Base-by-base conservation (phyloP, 768 basidiomycete species). In the Phanerochaete carnosa region DNA sequence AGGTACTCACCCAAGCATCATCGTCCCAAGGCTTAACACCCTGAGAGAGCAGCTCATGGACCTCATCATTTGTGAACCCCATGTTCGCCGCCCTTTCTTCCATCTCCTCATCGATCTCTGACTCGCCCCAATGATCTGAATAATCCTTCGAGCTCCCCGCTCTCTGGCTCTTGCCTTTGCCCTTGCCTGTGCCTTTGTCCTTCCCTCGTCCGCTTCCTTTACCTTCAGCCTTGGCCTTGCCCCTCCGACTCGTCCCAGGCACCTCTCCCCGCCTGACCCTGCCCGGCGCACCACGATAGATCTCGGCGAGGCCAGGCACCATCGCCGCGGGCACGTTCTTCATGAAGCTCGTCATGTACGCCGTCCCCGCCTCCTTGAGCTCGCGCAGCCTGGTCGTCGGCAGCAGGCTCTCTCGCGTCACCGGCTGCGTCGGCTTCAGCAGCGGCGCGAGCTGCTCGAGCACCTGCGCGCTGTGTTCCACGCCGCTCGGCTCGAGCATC, bases 21-120 rank as follows among this genome's bases (percentile, higher is more conserved):
- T 78, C 76, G 15, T 81, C 79, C 77, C 79, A 79, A 8, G 79
- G 77, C 49, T 73, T 80, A 1, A 80, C 75, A 1, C 76, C 78
- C 3, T 79, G 72, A 37, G 56, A 68, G 8, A 73, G 8, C 7
- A 79, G 69, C 55, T 78, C 78, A 2, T 69, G 57, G 46, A 73
- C 58, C 7, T 78, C 67, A 33, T 72, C 70, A 3, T 74, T 61
- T 9, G 76, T 73, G 66, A 77, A 79, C 7, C 75, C 76, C 16
- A 50, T 54, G 46, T 74, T 75, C 52, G 16, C 29, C 55, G 52
- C 45, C 30, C 69, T 59, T 53, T 69, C 59, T 15, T 68, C 68
- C 15, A 56, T 37, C 15, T 66, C 65, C 30, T 30, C 5, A 15
- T 52, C 50, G 11, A 13, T 23, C 13, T 47, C 22, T 3, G 46